Conservation (phyloP, 202 grass and related monocot species). For the Schoenoplectus triqueter region DNA sequence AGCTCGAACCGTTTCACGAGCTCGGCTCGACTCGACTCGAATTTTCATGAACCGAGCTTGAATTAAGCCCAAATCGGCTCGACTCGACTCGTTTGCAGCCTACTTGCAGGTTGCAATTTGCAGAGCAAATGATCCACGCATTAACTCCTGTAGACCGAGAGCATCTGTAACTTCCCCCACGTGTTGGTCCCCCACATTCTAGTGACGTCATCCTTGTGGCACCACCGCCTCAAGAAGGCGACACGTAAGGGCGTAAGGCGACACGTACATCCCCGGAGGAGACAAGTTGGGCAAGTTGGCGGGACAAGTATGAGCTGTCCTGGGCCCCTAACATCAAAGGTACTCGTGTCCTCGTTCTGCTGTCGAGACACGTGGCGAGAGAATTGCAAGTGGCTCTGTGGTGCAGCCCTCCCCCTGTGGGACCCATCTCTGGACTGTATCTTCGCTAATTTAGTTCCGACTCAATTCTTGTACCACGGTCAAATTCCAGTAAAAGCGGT, state of each 20-base stretch:
- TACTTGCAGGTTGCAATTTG: too few species aligned
- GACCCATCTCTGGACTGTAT: neutral
- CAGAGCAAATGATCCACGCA: too few species aligned
- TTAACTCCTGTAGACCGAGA: neutral
- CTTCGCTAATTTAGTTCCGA: neutral
- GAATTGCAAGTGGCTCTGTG: slow-evolving; percentile 20
- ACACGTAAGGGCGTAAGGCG: neutral
- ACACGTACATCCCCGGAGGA: slow-evolving; percentile 43
- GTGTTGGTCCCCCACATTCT: slow-evolving; percentile 6
- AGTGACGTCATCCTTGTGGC: slow-evolving; percentile 19
- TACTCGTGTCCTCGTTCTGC: slow-evolving; percentile 43
- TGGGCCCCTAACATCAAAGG: neutral
- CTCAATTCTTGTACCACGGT: neutral
- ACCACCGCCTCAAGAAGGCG: neutral
- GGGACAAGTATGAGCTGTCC: slow-evolving; percentile 19
- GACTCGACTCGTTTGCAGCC: too few species aligned
- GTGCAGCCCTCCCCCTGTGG: neutral
- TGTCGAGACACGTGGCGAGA: slow-evolving; percentile 43
- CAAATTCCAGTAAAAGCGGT: neutral
- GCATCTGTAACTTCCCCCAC: neutral
- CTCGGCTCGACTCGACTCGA: too few species aligned
- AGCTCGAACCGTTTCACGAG: too few species aligned
- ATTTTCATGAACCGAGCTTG: too few species aligned
- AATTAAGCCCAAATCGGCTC: too few species aligned
- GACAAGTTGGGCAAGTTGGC: slow-evolving; percentile 52